Base-by-base conservation (phyloP, 129 eudicot species). In the Glebionis coronaria region DNA sequence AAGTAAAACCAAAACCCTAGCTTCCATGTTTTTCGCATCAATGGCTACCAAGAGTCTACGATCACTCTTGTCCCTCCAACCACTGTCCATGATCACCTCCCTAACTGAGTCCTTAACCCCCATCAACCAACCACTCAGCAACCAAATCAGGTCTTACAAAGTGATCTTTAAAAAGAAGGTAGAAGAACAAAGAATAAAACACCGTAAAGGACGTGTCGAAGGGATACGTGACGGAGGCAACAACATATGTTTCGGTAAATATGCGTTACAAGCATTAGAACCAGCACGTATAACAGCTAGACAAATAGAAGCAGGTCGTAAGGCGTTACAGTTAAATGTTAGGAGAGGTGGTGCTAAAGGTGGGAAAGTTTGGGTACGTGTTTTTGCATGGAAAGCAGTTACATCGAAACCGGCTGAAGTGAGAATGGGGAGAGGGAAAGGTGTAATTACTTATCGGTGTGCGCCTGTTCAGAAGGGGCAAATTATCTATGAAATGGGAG, bases 381-480 rank as follows among this genome's bases (percentile, higher is more conserved):
- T 81, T 2, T 81, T 77, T 65, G 71, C 86, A 3, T 69, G 28
- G 44, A 78, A 78, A 55, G 66, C 80, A 19, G 74, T 82, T 11
- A 73, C 87, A 13, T 10, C 72, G 21, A 82, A 70, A 65, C 83
- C 82, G 0, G 44, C 80, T 0, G 82, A 73, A 61, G 50, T 65
- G 1, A 80, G 86, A 28, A 82, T 77, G 82, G 80, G 76, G 4
- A 60, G 76, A 23, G 86, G 82, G 12, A 82, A 78, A 69, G 82
- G 80, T 45, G 44, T 50, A 0, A 53, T 63, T 35, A 60, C 73
- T 18, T 68, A 69, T 71, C 74, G 75, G 75, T 86, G 72, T 20
- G 80, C 79, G 59, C 81, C 80, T 10, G 84, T 75, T 13, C 58
- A 77, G 56, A 27, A 61, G 3, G 81, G 76, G 4, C 81, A 71